Percentiles rank a stretch among this genome's conserved stretches.
phyloP scores from a whole-genome alignment of 2,329 filamentous ascomycete genomes.

The Alternaria gansuensis region DNA sequence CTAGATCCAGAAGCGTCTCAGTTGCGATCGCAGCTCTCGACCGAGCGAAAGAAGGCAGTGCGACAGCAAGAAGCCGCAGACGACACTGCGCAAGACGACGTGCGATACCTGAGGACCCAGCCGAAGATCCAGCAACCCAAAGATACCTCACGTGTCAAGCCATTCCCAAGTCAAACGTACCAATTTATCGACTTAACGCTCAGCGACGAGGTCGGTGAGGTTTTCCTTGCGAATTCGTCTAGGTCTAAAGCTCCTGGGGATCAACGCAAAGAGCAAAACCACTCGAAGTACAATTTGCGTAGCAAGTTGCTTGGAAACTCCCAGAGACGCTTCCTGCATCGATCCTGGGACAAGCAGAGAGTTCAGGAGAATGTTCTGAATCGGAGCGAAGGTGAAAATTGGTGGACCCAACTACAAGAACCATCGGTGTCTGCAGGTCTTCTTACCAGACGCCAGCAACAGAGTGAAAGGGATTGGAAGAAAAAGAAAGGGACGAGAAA shows the following conservation, averaged over 20 bases:
- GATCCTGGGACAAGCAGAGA: neutral
- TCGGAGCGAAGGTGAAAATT: neutral
- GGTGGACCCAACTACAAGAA: neutral
- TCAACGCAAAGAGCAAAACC: neutral
- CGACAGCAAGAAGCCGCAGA: neutral
- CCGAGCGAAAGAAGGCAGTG: neutral
- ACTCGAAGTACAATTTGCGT: neutral
- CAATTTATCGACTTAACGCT: neutral
- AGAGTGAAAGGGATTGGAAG: neutral
- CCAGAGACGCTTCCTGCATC: neutral
- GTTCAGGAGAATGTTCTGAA: neutral
- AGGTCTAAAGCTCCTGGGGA: neutral
- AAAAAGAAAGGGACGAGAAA: neutral
- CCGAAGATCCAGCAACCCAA: neutral
- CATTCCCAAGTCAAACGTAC: neutral
- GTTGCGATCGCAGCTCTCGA: neutral
- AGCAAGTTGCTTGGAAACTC: neutral
- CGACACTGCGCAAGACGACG: neutral
- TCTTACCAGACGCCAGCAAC: neutral
- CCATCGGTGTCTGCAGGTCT: neutral
- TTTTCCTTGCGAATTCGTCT: neutral
- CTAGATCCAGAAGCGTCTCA: neutral
- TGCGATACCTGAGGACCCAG: neutral
- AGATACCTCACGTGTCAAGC: conserved; percentile 1
- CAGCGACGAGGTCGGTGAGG: neutral